These are phyloP conservation scores for Sextonia rubra DNA, from an alignment of 164 flowering plant genomes.

Conservation along the genomic window DNA sequence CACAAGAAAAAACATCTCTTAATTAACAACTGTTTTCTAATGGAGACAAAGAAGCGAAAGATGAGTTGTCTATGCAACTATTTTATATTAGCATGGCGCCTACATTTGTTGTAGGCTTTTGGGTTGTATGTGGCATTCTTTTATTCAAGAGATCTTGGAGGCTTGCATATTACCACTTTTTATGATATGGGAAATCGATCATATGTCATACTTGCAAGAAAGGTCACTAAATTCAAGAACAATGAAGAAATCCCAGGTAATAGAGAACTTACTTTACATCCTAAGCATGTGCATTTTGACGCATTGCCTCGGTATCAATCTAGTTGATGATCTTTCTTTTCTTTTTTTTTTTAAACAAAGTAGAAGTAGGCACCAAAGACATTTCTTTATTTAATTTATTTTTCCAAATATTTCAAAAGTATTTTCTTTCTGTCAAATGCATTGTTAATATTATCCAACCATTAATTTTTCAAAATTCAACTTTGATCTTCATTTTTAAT, in stretches of 20 bases:
- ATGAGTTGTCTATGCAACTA: background rate
- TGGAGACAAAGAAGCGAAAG: background rate
- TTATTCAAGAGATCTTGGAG: constrained; percentile 13
- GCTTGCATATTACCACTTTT: constrained; percentile 6
- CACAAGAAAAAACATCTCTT: background rate
- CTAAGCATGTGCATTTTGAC: too few species aligned
- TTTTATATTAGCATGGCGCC: background rate
- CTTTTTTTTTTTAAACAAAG: too few species aligned
- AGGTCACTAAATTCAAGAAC: background rate
- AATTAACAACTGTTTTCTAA: background rate
- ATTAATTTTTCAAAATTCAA: too few species aligned
- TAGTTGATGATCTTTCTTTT: too few species aligned
- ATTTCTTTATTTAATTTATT: too few species aligned
- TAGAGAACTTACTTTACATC: too few species aligned
- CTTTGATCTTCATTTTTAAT: too few species aligned
- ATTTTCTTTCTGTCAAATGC: too few species aligned
- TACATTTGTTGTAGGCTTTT: constrained; percentile 10
- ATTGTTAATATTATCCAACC: too few species aligned
- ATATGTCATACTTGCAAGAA: background rate
- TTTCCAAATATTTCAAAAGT: too few species aligned
- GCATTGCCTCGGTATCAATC: accelerated
- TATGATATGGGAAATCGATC: background rate
- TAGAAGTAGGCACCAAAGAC: too few species aligned
- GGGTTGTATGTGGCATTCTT: background rate
- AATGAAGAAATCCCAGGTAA: background rate